Base-by-base conservation (phyloP, 345 rosid genomes). In the Ailanthus altissimus region DNA sequence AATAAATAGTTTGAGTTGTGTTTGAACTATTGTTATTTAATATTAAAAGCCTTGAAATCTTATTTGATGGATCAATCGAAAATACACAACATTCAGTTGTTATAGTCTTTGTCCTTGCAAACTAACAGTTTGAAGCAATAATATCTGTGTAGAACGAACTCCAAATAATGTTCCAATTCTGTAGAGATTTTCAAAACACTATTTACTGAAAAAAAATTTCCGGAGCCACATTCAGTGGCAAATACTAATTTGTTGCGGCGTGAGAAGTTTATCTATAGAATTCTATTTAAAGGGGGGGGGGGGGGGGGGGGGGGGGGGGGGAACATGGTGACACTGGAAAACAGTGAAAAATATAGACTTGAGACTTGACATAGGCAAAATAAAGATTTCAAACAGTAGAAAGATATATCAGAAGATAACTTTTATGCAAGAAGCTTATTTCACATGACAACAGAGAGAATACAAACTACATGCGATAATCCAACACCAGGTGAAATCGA, bases 401-500 rank as follows among this genome's bases (percentile, higher is more conserved):
- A 62, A 32, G 13, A 32, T 62, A 62, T 21, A 21, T 38, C 69
- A 61, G 32, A 61, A 9, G n/a, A n/a, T 20, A 47, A 62, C 25
- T 49, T 56, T 26, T 26, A 67, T 60, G 63, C 54, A 72, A 75
- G 45, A 73, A 70, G 46, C 70, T 75, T 40, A 70, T 74, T 59
- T 47, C 45, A 46, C 60, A 62, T 62, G 38, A 36, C 57, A 28
- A 68, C 9, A 60, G 15, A 28, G 20, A 71, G n/a, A 56, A 32
- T 51, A 42, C 78, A 68, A 58, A 58, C 54, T 26, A 25, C 60
- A n/a, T n/a, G 60, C 20, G 46, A 67, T 6, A 13, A 67, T 20
- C 53, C 56, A 56, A 61, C 71, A 71, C 66, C 71, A 36, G 77
- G 83, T 75, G 80, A 78, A 77, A 80, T 75, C 63, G 73, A 56